Percentiles rank a stretch among this genome's conserved stretches.
phyloP scores from a whole-genome alignment of 2,329 filamentous ascomycete genomes.

The Geoglossum cookeanum region DNA sequence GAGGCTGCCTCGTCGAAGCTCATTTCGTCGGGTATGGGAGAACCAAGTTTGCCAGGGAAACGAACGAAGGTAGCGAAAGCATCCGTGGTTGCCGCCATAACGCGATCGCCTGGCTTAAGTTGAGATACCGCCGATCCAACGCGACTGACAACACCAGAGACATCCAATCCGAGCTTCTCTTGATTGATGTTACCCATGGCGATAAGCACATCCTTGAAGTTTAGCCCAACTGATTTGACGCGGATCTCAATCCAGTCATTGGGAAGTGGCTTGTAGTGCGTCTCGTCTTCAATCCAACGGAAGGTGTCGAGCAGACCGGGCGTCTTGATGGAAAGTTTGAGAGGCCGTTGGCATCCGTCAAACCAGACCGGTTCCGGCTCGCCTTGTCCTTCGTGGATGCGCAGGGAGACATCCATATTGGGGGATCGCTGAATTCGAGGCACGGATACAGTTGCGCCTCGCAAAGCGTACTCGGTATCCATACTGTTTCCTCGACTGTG shows the following conservation, averaged over 20 bases:
- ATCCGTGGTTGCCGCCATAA: not conserved
- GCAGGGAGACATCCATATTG: too few species aligned
- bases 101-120: slow-evolving; percentile 14
- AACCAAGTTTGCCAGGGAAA: slow-evolving; percentile 5
- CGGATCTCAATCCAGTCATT: slow-evolving; percentile 23
- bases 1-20: slow-evolving; percentile 5
- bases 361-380: too few species aligned
- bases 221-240: slow-evolving; percentile 22
- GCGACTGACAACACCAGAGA: slow-evolving; percentile 15
- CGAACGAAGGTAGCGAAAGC: not conserved
- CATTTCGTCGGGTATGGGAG: slow-evolving; percentile 1
- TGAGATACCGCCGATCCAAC: slow-evolving; percentile 15
- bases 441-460: too few species aligned
- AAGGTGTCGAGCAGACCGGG: slow-evolving; percentile 13
- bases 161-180: slow-evolving; percentile 17
- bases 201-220: slow-evolving; percentile 13
- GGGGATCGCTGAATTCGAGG: too few species aligned
- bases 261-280: not conserved
- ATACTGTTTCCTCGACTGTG: too few species aligned
- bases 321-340: too few species aligned
- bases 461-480: too few species aligned
- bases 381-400: too few species aligned
- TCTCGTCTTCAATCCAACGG: slow-evolving; percentile 7
- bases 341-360: too few species aligned
- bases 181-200: slow-evolving; percentile 17